Percentiles rank a stretch among this genome's conserved stretches.
These are phyloP conservation scores for Aspergillus costaricaensis DNA, from an alignment of 2,329 filamentous ascomycete species.

Conservation along the genomic window DNA sequence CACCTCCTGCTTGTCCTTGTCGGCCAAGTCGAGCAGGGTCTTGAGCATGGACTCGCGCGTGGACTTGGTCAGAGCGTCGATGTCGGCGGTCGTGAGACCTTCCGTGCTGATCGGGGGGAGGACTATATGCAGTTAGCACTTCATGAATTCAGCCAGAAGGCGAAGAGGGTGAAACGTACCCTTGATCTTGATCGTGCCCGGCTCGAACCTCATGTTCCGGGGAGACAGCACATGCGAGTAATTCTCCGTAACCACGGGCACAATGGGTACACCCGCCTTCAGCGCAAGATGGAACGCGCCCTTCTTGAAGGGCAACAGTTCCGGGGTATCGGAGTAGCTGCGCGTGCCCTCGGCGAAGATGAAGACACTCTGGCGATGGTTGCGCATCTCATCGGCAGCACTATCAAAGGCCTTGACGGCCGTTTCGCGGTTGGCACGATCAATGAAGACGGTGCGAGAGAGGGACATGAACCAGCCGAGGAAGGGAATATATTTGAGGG, in stretches of 20 bases:
- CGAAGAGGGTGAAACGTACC: constrained; percentile 39
- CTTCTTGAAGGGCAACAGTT: constrained; percentile 95
- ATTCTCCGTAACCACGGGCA: constrained; percentile 80
- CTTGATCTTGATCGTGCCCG: constrained; percentile 73
- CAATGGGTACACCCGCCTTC: constrained; percentile 88
- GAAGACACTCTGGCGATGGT: constrained; percentile 62
- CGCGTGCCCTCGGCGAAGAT: constrained; percentile 78
- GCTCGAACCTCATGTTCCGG: constrained; percentile 65
- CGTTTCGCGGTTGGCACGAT: constrained; percentile 79
- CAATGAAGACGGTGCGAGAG: constrained; percentile 90
- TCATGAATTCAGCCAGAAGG: neutral
- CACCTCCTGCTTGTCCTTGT: constrained; percentile 24
- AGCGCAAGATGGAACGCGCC: constrained; percentile 95
- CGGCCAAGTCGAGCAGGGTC: constrained; percentile 50
- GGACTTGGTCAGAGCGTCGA: constrained; percentile 69
- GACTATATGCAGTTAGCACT: constrained; percentile 52
- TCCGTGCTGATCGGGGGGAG: constrained; percentile 78
- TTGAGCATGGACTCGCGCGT: constrained; percentile 76
- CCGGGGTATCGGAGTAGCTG: constrained; percentile 80
- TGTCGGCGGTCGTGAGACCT: constrained; percentile 71
- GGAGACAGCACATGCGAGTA: constrained; percentile 72
- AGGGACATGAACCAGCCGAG: constrained; percentile 93
- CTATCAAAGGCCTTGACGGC: constrained; percentile 83
- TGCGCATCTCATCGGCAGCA: constrained; percentile 77
- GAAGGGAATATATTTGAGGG: constrained; percentile 75